phyloP scores from a whole-genome alignment of 2,329 filamentous ascomycete species.

The Delphinella strobiligena region DNA sequence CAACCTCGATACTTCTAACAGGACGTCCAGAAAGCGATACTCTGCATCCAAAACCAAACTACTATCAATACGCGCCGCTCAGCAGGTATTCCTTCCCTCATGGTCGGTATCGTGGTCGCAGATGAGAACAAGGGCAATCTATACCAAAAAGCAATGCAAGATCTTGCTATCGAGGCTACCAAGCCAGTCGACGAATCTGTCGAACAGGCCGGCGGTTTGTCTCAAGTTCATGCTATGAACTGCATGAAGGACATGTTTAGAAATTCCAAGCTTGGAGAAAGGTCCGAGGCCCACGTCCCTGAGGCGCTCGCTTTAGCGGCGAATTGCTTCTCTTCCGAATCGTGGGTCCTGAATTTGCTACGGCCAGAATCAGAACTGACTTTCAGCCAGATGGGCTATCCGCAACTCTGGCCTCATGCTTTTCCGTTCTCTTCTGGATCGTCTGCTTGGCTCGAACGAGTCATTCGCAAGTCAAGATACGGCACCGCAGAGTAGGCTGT shows the following conservation, averaged over 20 bases:
- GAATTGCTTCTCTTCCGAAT: conserved; percentile 62
- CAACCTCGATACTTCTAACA: not conserved
- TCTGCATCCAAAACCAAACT: conserved; percentile 60
- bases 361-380: conserved; percentile 1
- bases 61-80: conserved; percentile 78
- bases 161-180: conserved; percentile 48
- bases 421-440: conserved; percentile 72
- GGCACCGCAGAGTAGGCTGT: conserved; percentile 41
- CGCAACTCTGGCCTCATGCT: conserved; percentile 87
- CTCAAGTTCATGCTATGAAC: conserved; percentile 91
- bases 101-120: conserved; percentile 67
- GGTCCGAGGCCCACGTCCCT: conserved; percentile 63
- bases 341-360: conserved; percentile 37
- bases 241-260: conserved; percentile 88
- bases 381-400: conserved; percentile 67
- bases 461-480: conserved; percentile 45
- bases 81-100: conserved; percentile 77
- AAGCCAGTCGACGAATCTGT: conserved; percentile 35
- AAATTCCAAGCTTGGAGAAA: conserved; percentile 60
- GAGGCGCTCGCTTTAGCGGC: conserved; percentile 69
- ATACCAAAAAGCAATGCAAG: conserved; percentile 52
- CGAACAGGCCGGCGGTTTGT: conserved; percentile 47
- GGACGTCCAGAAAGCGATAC: conserved; percentile 43
- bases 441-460: conserved; percentile 62
- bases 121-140: conserved; percentile 40